phyloP scores from a whole-genome alignment of 2,329 filamentous ascomycete genomes.

The Cadophora gregata region DNA sequence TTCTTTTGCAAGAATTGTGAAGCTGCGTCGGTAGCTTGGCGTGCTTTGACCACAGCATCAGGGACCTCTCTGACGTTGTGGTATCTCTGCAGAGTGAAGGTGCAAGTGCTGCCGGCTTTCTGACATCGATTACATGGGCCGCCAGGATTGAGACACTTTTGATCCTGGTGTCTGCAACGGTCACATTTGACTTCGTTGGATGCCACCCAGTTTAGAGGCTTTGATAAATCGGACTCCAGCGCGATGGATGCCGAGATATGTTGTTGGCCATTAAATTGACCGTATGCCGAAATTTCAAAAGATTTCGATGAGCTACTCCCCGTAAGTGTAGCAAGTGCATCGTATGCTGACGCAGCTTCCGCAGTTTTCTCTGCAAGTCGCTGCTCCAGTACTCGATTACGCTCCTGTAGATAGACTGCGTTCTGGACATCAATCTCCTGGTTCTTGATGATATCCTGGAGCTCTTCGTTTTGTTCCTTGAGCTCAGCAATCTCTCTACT shows the following conservation, averaged over 20 bases:
- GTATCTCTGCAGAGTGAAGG: not conserved
- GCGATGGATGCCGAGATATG: not conserved
- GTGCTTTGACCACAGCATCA: not conserved
- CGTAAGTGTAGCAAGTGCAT: not conserved
- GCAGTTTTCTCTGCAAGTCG: slow-evolving; percentile 6
- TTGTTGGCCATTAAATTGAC: not conserved
- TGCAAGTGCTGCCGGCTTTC: not conserved
- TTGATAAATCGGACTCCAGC: not conserved
- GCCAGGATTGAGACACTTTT: not conserved
- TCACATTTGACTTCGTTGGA: slow-evolving; percentile 1
- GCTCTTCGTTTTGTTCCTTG: slow-evolving; percentile 17
- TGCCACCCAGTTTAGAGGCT: not conserved
- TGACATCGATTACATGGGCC: not conserved
- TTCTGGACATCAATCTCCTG: slow-evolving; percentile 7
- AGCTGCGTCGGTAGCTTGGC: not conserved
- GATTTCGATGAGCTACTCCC: not conserved
- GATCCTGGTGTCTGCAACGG: not conserved
- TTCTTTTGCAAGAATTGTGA: not conserved
- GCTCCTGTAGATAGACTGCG: not conserved
- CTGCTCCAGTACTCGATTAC: not conserved
- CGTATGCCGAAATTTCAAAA: not conserved
- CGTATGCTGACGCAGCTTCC: slow-evolving; percentile 1
- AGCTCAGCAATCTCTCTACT: not conserved
- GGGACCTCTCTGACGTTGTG: not conserved
- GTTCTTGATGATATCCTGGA: slow-evolving; percentile 1